Base-by-base conservation (phyloP, 805 yeast genomes). In the Candida piceae region DNA sequence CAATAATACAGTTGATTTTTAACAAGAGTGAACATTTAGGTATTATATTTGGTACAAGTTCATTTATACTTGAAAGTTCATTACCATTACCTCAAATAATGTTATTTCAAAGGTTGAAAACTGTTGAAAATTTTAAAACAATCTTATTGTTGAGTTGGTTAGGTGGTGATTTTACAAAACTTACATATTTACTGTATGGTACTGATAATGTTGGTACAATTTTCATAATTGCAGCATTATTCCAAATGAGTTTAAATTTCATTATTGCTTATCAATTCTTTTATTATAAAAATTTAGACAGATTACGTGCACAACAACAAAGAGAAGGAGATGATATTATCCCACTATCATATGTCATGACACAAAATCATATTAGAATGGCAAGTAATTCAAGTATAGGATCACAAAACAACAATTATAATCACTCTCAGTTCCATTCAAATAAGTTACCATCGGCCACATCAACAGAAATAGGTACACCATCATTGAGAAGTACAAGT, bases 91-190 rank as follows among this genome's bases (percentile, higher is more conserved):
- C 93, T 12, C 87, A 85, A 63, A 78, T 84, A 32, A 63, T 85
- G n/a, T 62, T 84, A 42, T 67, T 84, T 32, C 72, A 76, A 52
- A 70, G 87, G 39, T 49, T 80, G 19, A 76, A 77, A 48, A 74
- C 86, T 0, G 77, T 84, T 7, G 81, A 81, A 45, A 90, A 93
- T 41, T 88, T 88, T 63, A 81, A 87, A 50, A 66, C 79, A 34
- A 75, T 90, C 19, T 63, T 88, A 23, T 57, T 88, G 25, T 61
- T 87, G 15, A 80, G 89, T 51, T 88, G 97, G 97, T 65, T 88
- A 4, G 80, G 90, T 41, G 96, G 96, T 39, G 97, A 88, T 61
- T 65, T 81, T 28, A 72, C 86, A 26, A 89, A 89, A 56, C 74
- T 86, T 17, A 66, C 80, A 35, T 85, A 84, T 52, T 64, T 85